Base-by-base conservation (phyloP, 1,284 basidiomycete species). In the Trichosporon sp. region DNA sequence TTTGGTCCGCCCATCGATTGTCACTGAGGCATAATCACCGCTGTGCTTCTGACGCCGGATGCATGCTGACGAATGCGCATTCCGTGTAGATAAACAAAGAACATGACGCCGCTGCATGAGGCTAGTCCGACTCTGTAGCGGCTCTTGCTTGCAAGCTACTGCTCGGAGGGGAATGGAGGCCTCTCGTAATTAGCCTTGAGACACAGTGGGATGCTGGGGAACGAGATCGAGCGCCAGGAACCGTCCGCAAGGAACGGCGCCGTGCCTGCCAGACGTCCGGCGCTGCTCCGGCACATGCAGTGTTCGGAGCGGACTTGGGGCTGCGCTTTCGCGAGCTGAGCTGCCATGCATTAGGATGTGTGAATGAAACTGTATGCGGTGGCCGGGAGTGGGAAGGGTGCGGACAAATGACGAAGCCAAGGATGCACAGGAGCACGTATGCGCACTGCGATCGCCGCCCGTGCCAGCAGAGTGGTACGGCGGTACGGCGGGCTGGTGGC, bases 151-250 rank as follows among this genome's bases (percentile, higher is more conserved):
- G n/a, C 21, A 9, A 51, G 47, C 47, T 51, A 51, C 21, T n/a
- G 21, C 47, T 51, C 47, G 47, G 47, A 51, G 9, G 47, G 5
- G 47, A 18, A 51, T 51, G 21, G 21, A 21, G 25, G 25, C 15
- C 13, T 27, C 15, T 21, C 53, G 53, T 31, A 29, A 58, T 51
- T 58, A 58, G 53, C 25, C 23, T 29, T 31, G 53, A 31, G 29
- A 27, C 53, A 58, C 23, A 58, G 53, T 27, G 25, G 25, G 53
- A 27, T 6, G 23, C 27, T 31, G 53, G 53, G 53, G 53, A 58
- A 58, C 53, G 53, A 58, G 53, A 58, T 58, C 53, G 53, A 58
- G 53, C 29, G 53, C 29, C 53, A 58, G 53, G 53, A 27, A 58
- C 47, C 7, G 47, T 51, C 23, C 47, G 47, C 23, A 51, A 51